These are phyloP conservation scores for Saccharomyces hybrid DNA, from an alignment of 1,139 yeast species.

Conservation along the genomic window DNA sequence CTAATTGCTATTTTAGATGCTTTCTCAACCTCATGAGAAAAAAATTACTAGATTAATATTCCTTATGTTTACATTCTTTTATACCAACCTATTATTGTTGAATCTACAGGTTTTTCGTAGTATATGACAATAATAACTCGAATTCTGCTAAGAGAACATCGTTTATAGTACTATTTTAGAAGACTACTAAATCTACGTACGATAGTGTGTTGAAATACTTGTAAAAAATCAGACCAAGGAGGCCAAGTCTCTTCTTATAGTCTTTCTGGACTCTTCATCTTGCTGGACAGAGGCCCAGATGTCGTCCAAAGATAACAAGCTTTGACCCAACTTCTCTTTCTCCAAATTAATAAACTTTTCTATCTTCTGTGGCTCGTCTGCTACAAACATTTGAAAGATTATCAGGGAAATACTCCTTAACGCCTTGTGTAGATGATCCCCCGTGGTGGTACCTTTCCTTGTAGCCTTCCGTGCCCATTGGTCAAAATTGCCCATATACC, in stretches of 20 bases:
- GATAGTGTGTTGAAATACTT: background rate
- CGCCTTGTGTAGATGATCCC: slow-evolving; percentile 36
- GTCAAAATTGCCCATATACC: slow-evolving; percentile 49
- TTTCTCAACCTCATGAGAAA: slow-evolving; percentile 1
- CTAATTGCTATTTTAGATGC: background rate
- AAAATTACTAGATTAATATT: background rate
- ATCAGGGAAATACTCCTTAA: slow-evolving; percentile 38
- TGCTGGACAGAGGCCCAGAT: background rate
- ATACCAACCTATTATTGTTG: background rate
- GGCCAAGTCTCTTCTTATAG: background rate
- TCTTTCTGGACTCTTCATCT: background rate
- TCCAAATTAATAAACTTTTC: slow-evolving; percentile 35
- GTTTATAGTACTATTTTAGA: background rate
- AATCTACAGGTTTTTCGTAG: background rate
- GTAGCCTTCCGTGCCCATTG: slow-evolving; percentile 43
- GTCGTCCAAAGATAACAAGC: background rate
- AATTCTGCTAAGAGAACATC: background rate
- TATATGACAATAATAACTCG: background rate
- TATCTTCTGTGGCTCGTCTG: slow-evolving; percentile 30
- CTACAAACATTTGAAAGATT: slow-evolving; percentile 38
- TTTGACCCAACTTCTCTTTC: slow-evolving; percentile 16
- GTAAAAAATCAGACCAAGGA: background rate
- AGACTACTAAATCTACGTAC: background rate
- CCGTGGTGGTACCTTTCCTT: slow-evolving; percentile 38
- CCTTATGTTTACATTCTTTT: background rate